Evolutionary conservation across 2,329 filamentous ascomycete genomes (phyloP).

Genomic region (Colletotrichum kahawae): DNA sequence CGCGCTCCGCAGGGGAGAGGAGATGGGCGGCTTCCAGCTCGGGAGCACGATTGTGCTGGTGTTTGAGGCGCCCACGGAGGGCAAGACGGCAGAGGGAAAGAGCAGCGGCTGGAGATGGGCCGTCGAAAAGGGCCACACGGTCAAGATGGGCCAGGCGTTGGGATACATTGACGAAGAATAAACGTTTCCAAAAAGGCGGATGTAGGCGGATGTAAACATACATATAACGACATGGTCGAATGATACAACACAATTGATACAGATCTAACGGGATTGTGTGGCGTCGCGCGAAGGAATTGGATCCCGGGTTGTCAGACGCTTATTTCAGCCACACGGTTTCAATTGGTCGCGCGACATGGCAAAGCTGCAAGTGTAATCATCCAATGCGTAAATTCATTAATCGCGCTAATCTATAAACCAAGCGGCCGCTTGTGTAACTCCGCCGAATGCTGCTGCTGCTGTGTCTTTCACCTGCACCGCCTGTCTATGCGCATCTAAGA

Average conservation of each 20-base stretch:
- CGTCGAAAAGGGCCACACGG: constrained; percentile 83
- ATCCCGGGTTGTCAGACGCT: background rate
- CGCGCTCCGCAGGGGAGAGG: constrained; percentile 84
- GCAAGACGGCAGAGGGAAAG: constrained; percentile 44
- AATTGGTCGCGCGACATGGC: background rate
- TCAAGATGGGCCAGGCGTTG: constrained; percentile 88
- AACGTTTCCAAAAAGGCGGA: background rate
- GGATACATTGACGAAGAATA: constrained; percentile 71
- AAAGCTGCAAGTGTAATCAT: background rate
- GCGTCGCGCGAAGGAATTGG: background rate
- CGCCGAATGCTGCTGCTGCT: background rate
- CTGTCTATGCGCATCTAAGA: constrained; percentile 38
- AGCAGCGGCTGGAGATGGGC: constrained; percentile 80
- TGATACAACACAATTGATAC: background rate
- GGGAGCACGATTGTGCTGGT: constrained; percentile 95
- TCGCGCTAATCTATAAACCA: background rate
- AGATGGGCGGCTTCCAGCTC: constrained; percentile 98
- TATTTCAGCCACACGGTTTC: background rate
- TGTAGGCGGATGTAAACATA: constrained; percentile 10
- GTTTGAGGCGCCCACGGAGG: constrained; percentile 78
- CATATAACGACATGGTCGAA: background rate
- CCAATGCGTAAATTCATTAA: constrained; percentile 17
- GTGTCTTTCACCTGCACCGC: background rate
- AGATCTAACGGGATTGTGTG: background rate
- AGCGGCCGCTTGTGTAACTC: background rate